Base-by-base conservation (phyloP, 306 rosid genomes). In the Trifolium fragiferum region DNA sequence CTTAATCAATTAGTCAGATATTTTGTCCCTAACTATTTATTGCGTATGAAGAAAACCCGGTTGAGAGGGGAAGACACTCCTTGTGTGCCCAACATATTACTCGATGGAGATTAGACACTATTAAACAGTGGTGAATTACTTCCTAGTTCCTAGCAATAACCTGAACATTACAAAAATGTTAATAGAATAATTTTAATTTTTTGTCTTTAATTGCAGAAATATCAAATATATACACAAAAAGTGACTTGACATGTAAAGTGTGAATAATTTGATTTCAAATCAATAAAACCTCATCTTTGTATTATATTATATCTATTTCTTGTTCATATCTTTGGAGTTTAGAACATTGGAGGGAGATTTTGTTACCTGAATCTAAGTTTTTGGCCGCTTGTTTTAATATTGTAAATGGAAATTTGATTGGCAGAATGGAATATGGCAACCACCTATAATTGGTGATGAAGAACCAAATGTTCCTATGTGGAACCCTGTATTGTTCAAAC, bases 401-500 rank as follows among this genome's bases (percentile, higher is more conserved):
- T 81, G 40, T 81, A 66, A 20, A 25, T 47, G 71, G 35, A 32
- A 81, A 70, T 70, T 78, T 57, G 81, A 27, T 75, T 79, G 67
- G 81, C 87, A 93, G 97, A 84, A 87, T 76, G 92, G 92, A 15
- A 59, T 41, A 78, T 93, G 98, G 98, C 58, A 87, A 68, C 27
- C 90, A 63, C 98, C 97, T 25, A 62, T 77, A 33, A 73, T 91
- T 38, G 92, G 82, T 40, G 98, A 93, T 82, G 96, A 91, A 82
- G 81, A 91, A 73, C 90, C 84, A 15, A 78, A 86, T 63, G 81
- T 91, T 83, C 96, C 98, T 25, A 84, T 91, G 96, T 93, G 98
- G 98, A 93, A 93, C 50, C 98, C 97, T 60, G 98, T 81, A 21
- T 66, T 93, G 66, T 89, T 91, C 82, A 88, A 84, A 82, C 96